These are phyloP conservation scores for Podochytrium sp. DNA, from an alignment of 192 early-diverging fungal species.

Conservation along the genomic window DNA sequence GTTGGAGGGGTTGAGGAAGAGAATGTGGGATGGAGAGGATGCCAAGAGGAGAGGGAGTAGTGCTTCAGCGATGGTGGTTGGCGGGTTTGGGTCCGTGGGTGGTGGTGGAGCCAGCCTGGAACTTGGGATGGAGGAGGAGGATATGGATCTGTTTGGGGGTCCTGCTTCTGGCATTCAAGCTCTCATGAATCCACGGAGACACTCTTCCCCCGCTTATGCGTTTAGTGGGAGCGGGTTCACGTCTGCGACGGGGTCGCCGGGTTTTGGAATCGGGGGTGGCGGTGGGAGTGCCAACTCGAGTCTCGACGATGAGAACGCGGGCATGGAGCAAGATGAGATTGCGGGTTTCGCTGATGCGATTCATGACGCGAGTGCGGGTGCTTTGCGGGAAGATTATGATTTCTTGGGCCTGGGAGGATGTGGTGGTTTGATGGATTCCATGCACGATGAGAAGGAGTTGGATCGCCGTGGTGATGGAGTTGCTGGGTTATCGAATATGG, in stretches of 20 bases:
- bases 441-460: background rate
- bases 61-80: background rate
- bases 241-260: no score
- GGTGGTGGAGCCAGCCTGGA: background rate
- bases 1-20: constrained; percentile 15
- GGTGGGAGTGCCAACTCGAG: background rate
- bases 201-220: constrained; percentile 29
- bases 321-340: background rate
- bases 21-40: constrained; percentile 33
- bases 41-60: background rate
- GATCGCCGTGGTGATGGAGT: no score
- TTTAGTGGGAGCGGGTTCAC: background rate
- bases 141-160: background rate
- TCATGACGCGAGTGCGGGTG: background rate
- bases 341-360: constrained; percentile 9
- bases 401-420: background rate
- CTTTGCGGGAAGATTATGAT: background rate
- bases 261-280: background rate
- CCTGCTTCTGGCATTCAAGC: background rate
- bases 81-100: background rate
- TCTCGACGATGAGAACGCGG: background rate
- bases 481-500: no score
- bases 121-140: background rate
- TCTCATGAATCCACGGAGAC: constrained; percentile 1
- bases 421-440: no score